phyloP scores from a whole-genome alignment of 108 stramenopile genomes.

The Schizochytrium sp. region DNA sequence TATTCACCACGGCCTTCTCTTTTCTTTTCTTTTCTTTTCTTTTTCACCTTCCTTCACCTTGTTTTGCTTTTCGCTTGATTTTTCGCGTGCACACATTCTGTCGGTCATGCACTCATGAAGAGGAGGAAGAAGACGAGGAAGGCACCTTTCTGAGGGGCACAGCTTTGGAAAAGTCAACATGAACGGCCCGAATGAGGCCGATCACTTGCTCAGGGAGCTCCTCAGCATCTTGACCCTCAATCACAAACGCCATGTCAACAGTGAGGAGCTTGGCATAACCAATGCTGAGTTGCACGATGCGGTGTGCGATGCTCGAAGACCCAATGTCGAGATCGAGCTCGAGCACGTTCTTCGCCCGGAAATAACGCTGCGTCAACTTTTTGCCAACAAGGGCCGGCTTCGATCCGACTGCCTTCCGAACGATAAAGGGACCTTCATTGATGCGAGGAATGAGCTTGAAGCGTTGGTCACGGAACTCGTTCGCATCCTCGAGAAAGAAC shows the following conservation, averaged over 20 bases:
- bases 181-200: slow-evolving; percentile 27
- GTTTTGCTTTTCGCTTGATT: too few species aligned
- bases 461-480: slow-evolving; percentile 36
- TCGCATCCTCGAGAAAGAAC: neutral
- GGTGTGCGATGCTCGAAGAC: slow-evolving; percentile 27
- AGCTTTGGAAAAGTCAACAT: slow-evolving; percentile 16
- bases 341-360: slow-evolving; percentile 14
- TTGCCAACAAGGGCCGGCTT: slow-evolving; percentile 49
- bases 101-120: neutral
- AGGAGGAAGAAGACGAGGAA: neutral
- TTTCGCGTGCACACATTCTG: neutral
- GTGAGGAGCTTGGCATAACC: slow-evolving; percentile 25
- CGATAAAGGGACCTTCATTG: slow-evolving; percentile 46
- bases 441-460: slow-evolving; percentile 53
- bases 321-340: slow-evolving; percentile 52
- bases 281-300: slow-evolving; percentile 35
- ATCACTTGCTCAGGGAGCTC: slow-evolving; percentile 48
- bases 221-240: slow-evolving; percentile 44
- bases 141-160: neutral
- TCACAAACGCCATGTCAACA: slow-evolving; percentile 43
- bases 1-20: too few species aligned
- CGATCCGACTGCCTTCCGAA: slow-evolving; percentile 36
- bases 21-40: too few species aligned
- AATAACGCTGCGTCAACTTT: slow-evolving; percentile 23
- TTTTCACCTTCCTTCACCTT: too few species aligned